Base-by-base conservation (phyloP, 2,329 filamentous ascomycete species). In the Colletotrichum lupini region DNA sequence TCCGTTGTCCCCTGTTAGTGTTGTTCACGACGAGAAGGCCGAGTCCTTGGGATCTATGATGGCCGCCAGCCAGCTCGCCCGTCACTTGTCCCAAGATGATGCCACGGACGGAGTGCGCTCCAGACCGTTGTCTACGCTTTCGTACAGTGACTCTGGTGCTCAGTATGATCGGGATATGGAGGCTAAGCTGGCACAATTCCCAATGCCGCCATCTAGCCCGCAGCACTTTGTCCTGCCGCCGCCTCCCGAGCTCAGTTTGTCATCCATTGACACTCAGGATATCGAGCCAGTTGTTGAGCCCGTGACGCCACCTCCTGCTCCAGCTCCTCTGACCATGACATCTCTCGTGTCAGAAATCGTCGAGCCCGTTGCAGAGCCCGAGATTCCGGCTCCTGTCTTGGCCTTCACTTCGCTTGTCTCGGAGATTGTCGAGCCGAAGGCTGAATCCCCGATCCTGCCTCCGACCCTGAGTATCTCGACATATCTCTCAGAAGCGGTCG, bases 151-250 rank as follows among this genome's bases (percentile, higher is more conserved):
- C 76, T 84, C 85, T 35, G 86, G 86, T 68, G 85, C 86, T 11
- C 88, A 90, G 74, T 83, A 87, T 74, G 87, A 89, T 55, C 78
- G 79, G 16, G 85, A 87, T 28, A 84, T 90, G 78, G 86, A 85
- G 22, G 84, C 86, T 69, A 88, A 87, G 76, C 81, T 91, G 61
- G 85, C 86, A 19, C 85, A 86, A 75, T 90, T 90, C 81, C 88
- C 89, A 2, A 83, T 86, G 14, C 89, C 89, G 5, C 88, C 88
- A 1, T 82, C 82, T 0, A 84, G 85, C n/a, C 77, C 82, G 4
- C 77, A 80, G 1, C 78, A 77, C 6, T 75, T 76, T 11, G 78
- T 83, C 52, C 67, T 81, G 24, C 77, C 80, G 1, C 76, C 80
- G 11, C 77, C 78, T 1, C 82, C 83, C 5, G 77, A 80, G 0